phyloP scores from a whole-genome alignment of 768 basidiomycete genomes.

The Termitomyces sp. region DNA sequence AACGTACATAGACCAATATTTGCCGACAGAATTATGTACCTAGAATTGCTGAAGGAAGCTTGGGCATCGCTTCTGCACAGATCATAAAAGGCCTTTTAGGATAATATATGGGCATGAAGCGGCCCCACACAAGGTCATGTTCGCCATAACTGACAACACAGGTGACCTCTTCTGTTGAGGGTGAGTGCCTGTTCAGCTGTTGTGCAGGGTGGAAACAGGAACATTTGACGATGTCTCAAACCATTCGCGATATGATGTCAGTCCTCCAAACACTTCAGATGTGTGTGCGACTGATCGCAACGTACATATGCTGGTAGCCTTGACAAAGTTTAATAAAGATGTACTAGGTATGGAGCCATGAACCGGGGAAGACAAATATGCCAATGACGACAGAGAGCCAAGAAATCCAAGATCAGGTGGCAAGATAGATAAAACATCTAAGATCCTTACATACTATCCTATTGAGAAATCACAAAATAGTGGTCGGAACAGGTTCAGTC shows the following conservation, averaged over 20 bases:
- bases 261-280: not conserved
- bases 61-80: no score
- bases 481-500: not conserved
- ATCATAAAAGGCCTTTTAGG: not conserved
- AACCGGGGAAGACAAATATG: not conserved
- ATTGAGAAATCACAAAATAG: not conserved
- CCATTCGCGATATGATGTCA: not conserved
- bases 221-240: not conserved
- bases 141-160: not conserved
- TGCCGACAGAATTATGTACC: not conserved
- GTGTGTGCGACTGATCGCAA: no score
- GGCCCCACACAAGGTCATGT: slow-evolving; percentile 6
- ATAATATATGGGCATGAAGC: not conserved
- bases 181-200: not conserved
- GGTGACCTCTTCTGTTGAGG: not conserved
- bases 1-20: not conserved
- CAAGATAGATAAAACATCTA: not conserved
- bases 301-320: not conserved
- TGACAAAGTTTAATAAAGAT: not conserved
- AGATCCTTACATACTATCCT: not conserved
- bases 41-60: not conserved
- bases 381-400: not conserved
- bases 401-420: not conserved
- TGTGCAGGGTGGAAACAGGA: not conserved
- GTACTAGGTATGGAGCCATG: not conserved